phyloP scores from a whole-genome alignment of 2,329 filamentous ascomycete species.

The Simplicillium sp. region DNA sequence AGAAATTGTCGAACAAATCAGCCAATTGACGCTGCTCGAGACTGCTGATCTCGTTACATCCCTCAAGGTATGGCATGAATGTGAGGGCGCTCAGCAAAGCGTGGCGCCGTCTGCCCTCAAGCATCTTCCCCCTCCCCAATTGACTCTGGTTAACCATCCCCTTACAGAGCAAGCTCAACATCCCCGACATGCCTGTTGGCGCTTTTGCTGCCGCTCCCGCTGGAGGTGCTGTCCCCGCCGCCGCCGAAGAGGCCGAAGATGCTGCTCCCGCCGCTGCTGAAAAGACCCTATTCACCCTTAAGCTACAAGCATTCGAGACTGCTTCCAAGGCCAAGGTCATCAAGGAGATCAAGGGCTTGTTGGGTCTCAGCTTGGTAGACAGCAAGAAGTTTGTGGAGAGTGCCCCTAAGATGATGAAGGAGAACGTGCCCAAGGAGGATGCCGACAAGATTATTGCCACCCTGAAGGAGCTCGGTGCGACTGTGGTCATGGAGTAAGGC shows the following conservation, averaged over 20 bases:
- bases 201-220: constrained; percentile 69
- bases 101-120: too few relatives aligned
- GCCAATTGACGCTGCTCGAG: constrained; percentile 93
- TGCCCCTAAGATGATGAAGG: constrained; percentile 97
- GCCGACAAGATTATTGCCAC: constrained; percentile 96
- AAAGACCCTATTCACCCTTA: constrained; percentile 94
- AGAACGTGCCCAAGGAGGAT: constrained; percentile 97
- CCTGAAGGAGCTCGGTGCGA: constrained; percentile 86
- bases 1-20: constrained; percentile 96
- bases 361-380: constrained; percentile 93
- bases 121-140: not conserved
- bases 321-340: constrained; percentile 95
- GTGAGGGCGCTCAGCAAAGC: constrained; percentile 1
- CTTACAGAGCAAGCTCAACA: constrained; percentile 78
- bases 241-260: constrained; percentile 75
- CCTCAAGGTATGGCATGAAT: constrained; percentile 89
- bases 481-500: constrained; percentile 79
- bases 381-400: constrained; percentile 99
- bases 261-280: constrained; percentile 84
- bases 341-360: constrained; percentile 97
- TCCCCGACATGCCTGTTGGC: constrained; percentile 92
- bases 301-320: constrained; percentile 83
- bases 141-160: not conserved
- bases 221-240: constrained; percentile 47
- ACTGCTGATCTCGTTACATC: constrained; percentile 91